Evolutionary conservation across 257 asterid genomes (phyloP).

Genomic region (Henckelia pumila): DNA sequence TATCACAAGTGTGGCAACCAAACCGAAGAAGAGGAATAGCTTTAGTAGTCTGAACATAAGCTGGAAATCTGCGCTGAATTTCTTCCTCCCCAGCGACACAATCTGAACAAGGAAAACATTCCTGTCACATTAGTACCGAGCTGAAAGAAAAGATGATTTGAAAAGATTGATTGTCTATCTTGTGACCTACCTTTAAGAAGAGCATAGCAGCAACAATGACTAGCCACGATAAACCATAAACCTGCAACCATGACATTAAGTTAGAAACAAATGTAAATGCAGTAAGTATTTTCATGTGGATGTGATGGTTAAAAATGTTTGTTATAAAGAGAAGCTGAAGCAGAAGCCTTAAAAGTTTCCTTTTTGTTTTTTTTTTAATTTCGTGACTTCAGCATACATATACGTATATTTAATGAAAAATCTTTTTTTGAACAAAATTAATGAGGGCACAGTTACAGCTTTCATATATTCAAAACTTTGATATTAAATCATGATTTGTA

Average conservation of each 20-base stretch:
- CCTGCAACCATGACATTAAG: slow-evolving; percentile 41
- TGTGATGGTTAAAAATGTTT: background rate
- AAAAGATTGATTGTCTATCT: background rate
- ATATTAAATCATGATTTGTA: no score
- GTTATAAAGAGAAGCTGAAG: background rate
- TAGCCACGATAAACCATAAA: slow-evolving; percentile 85
- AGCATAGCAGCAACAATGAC: slow-evolving; percentile 75
- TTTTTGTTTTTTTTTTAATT: background rate
- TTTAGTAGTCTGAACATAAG: slow-evolving; percentile 86
- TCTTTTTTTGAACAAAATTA: no score
- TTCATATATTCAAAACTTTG: no score
- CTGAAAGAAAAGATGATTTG: background rate
- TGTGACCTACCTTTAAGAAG: slow-evolving; percentile 58
- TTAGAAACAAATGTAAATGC: slow-evolving; percentile 8
- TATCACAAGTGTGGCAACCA: slow-evolving; percentile 44
- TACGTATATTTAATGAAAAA: no score
- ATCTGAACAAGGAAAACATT: slow-evolving; percentile 44
- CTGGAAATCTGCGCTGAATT: slow-evolving; percentile 91
- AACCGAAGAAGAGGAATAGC: slow-evolving; percentile 62
- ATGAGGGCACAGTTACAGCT: no score
- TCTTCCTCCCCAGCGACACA: slow-evolving; percentile 85
- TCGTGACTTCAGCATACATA: background rate
- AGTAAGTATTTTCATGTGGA: background rate
- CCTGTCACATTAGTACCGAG: background rate
- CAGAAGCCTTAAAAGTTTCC: background rate